Base-by-base conservation (phyloP, 192 early-diverging fungal species). In the Lobosporangium transversale region DNA sequence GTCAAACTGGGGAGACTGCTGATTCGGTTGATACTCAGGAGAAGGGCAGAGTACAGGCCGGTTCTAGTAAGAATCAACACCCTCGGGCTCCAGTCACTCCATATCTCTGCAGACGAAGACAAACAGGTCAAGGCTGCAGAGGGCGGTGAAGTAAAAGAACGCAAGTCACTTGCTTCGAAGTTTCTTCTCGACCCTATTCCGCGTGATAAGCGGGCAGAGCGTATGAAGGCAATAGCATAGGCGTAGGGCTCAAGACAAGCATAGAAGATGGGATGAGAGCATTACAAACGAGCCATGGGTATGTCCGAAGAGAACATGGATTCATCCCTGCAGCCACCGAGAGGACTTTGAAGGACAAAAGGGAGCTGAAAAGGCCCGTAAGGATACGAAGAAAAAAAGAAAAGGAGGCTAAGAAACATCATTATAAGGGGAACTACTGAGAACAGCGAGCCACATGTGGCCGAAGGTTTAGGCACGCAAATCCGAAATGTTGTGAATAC, bases 91-190 rank as follows among this genome's bases (percentile, higher is more conserved):
- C n/a, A n/a, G n/a, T n/a, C n/a, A n/a, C n/a, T n/a, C n/a, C n/a
- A n/a, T n/a, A n/a, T n/a, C n/a, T n/a, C n/a, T n/a, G n/a, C 89
- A 20, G 82, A 93, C 11, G 71, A 88, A n/a, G 83, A 83, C 36
- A 69, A 65, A 53, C 44, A 65, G 15, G 32, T 36, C 48, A 52
- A 76, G 53, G 18, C 42, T 15, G 70, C 56, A 7, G 40, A 66
- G 27, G 71, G 58, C 14, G 63, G 63, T 0, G 63, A 75, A 0
- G 49, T 75, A 42, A 35, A 63, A 30, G 50, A 63, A 5, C 24
- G 21, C 2, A 75, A 61, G 23, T 75, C 71, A 12, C 24, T 75
- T 48, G 71, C 63, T 4, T 12, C 63, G 43, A 66, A 66, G 58
- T 75, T 48, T 30, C 55, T 75, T 43, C 18, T 75, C 26, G 62